Conservation (phyloP, 1,284 basidiomycete species). For the Cerrena zonata region DNA sequence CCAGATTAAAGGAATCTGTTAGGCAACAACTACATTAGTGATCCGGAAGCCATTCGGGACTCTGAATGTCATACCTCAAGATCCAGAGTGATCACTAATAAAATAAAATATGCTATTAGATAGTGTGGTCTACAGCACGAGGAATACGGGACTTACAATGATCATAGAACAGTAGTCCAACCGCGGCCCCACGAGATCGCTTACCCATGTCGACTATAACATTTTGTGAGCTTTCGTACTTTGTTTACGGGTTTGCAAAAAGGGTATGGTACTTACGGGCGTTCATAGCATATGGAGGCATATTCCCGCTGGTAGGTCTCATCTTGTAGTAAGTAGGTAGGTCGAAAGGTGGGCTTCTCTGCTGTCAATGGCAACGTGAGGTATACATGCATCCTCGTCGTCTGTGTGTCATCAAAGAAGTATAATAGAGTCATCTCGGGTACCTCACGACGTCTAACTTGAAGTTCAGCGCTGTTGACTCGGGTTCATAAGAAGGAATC, state of each 20-base stretch:
- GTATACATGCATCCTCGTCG: too few species aligned
- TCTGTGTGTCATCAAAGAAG: too few species aligned
- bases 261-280: background rate
- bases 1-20: constrained; percentile 17
- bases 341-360: background rate
- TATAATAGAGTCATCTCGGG: too few species aligned
- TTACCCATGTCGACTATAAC: constrained; percentile 18
- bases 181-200: constrained; percentile 15
- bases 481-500: too few species aligned
- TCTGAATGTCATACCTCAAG: background rate
- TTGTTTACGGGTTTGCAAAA: too few species aligned
- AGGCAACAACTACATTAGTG: background rate
- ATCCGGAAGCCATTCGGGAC: background rate
- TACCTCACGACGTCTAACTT: too few species aligned
- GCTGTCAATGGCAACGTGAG: too few species aligned
- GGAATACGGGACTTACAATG: constrained; percentile 9
- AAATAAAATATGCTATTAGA: background rate
- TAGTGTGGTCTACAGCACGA: background rate
- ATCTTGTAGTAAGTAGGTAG: too few species aligned
- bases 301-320: background rate
- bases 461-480: too few species aligned
- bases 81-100: constrained; percentile 7
- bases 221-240: too few species aligned
- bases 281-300: background rate
- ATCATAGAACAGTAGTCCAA: constrained; percentile 17